Evolutionary conservation across 2,329 filamentous ascomycete species (phyloP).

Genomic region (Trichoderma sp.): DNA sequence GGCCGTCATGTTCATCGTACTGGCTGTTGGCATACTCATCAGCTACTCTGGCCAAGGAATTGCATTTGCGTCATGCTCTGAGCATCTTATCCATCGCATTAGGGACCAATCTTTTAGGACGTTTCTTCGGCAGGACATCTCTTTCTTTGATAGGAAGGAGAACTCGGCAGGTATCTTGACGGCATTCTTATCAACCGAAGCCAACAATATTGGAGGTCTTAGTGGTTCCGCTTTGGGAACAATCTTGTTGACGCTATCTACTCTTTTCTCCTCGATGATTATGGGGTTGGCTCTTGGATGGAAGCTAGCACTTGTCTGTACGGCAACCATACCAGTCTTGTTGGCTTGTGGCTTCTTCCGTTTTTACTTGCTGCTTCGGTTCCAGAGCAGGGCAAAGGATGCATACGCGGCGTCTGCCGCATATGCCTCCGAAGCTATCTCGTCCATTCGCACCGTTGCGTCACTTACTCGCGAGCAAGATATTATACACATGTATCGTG

Average conservation of each 20-base stretch:
- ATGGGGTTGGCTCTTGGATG: slow-evolving; percentile 75
- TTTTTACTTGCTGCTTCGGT: slow-evolving; percentile 79
- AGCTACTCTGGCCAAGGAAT: slow-evolving; percentile 67
- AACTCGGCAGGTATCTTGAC: slow-evolving; percentile 88
- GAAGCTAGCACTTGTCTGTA: slow-evolving; percentile 84
- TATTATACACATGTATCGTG: slow-evolving; percentile 70
- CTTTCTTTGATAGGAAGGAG: slow-evolving; percentile 86
- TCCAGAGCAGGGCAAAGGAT: slow-evolving; percentile 73
- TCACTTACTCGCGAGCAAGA: slow-evolving; percentile 84
- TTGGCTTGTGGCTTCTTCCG: slow-evolving; percentile 82
- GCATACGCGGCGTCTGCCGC: slow-evolving; percentile 79
- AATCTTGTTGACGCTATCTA: slow-evolving; percentile 75
- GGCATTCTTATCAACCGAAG: slow-evolving; percentile 84
- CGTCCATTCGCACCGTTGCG: slow-evolving; percentile 89
- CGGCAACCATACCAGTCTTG: slow-evolving; percentile 72
- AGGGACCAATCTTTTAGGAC: slow-evolving; percentile 79
- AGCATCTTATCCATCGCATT: slow-evolving; percentile 78
- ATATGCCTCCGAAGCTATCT: slow-evolving; percentile 90
- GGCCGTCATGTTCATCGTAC: slow-evolving; percentile 84
- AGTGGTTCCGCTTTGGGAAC: slow-evolving; percentile 87
- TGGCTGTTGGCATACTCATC: slow-evolving; percentile 71
- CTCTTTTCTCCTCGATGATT: slow-evolving; percentile 69
- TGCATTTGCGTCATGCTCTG: slow-evolving; percentile 81
- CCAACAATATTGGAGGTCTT: slow-evolving; percentile 83
- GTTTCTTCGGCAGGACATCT: slow-evolving; percentile 88